Conservation (phyloP, 345 rosid genomes). For the Pugionium dolabratum region DNA sequence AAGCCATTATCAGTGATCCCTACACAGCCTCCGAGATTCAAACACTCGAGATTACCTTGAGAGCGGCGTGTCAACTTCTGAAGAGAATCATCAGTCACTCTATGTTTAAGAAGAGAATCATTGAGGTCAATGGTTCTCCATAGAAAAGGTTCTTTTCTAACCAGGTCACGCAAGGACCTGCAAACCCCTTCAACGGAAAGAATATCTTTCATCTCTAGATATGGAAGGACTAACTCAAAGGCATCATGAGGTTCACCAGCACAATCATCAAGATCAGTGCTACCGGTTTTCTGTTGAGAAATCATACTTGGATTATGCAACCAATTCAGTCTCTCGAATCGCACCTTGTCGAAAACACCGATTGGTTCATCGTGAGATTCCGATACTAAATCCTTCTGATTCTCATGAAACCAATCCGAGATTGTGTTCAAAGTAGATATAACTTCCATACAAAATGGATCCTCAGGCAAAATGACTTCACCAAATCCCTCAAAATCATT, state of each 20-base stretch:
- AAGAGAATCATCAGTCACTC: constrained; percentile 32
- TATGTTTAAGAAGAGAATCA: not conserved
- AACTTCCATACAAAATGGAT: constrained; percentile 35
- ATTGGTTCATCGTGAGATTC: not conserved
- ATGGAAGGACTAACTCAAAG: constrained; percentile 32
- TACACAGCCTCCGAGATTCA: constrained; percentile 32
- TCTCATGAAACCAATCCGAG: constrained; percentile 32
- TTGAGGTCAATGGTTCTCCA: constrained; percentile 34
- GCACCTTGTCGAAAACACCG: not conserved
- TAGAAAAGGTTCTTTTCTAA: constrained; percentile 37
- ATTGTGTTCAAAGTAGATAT: constrained; percentile 18
- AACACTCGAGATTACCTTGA: constrained; percentile 32
- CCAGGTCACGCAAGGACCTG: constrained; percentile 35
- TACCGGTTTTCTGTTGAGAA: not conserved
- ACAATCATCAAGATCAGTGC: not conserved
- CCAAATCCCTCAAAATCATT: constrained; percentile 2
- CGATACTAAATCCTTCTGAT: constrained; percentile 9
- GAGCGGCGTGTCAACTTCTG: constrained; percentile 34
- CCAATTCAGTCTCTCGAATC: not conserved
- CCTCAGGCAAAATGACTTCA: constrained; percentile 28
- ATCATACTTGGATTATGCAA: not conserved
- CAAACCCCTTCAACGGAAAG: constrained; percentile 41
- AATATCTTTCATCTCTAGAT: constrained; percentile 28
- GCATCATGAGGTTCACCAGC: constrained; percentile 35
- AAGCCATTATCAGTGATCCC: constrained; percentile 39